Base-by-base conservation (phyloP, 2,329 filamentous ascomycete species). In the Pseudogymnoascus sp. region DNA sequence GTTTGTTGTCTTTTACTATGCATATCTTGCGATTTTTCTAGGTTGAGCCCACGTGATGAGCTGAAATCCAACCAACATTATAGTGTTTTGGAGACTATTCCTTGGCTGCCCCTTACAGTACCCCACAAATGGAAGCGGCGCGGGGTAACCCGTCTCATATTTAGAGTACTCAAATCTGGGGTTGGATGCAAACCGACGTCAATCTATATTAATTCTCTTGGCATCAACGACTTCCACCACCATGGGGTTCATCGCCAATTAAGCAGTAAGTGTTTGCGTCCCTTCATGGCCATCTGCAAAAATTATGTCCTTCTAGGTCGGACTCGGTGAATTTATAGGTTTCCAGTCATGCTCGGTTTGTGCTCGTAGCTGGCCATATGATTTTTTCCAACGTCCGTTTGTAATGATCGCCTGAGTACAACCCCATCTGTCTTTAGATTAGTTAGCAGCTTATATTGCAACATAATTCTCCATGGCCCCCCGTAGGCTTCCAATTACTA, bases 151-250 rank as follows among this genome's bases (percentile, higher is more conserved):
- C 16, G 43, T 9, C 25, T 33, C n/a, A 11, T 18, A 33, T 30
- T 54, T 33, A 54, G 43, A 54, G 43, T 54, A 54, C n/a, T 33
- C 43, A 54, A 18, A 33, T 54, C 43, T 33, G n/a, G 43, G 43
- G 43, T 18, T 54, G 43, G 25, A 18, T 54, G 16, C 6, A 14
- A 33, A 54, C 43, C 43, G 8, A 8, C 4, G 9, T 33, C 43
- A 54, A 12, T 12, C n/a, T 33, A 54, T 33, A 54, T 54, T 33
- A 54, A 54, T 54, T 33, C n/a, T 50, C 43, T 54, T 33, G 43
- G 43, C 43, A 33, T 16, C n/a, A 33, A 33, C 43, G n/a, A 54
- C 43, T 18, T 11, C 22, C 43, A 54, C n/a, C 25, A 33, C 18
- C 18, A 54, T n/a, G 25, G 43, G 43, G 7, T 1, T 16, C n/a